Base-by-base conservation (phyloP, 371 early-diverging fungal species). In the Spraguea lophii region DNA sequence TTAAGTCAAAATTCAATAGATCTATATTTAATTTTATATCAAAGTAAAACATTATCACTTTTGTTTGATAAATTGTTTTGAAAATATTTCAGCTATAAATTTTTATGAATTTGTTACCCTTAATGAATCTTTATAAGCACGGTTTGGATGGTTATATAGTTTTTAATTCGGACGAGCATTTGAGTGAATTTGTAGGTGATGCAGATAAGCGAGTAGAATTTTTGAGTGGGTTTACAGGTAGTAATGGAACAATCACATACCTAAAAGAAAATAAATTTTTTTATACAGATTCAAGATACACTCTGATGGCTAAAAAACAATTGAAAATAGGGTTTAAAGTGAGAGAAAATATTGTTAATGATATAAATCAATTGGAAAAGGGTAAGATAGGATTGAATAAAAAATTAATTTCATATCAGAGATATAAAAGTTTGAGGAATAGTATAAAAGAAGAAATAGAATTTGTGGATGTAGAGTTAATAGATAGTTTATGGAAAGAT, bases 211-310 rank as follows among this genome's bases (percentile, higher is more conserved):
- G 93, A 38, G 79, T 94, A n/a, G 75, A 74, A 17, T 88, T 77
- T 75, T 86, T 97, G 62, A 83, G 85, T 0, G 89, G 89, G 21
- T 97, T 97, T 64, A 85, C 82, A 49, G 98, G 95, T 10, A 88
- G 90, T 9, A 89, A 92, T 27, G 92, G 84, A 68, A 73, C 76
- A 44, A 83, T 83, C 2, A 74, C 88, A 35, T 78, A 85, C 17
- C 76, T 81, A 9, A 39, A 60, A 17, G 73, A 76, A 16, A 53
- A 73, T 20, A 82, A 82, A 19, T 79, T 80, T 7, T 72, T 91
- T 42, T 90, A 87, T 71, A 95, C 97, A 7, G 98, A 94, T 66
- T 89, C 90, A 1, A 75, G 95, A 39, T 97, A 94, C 76, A 93
- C 84, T 71, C 68, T 94, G 52, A 94, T 93, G 73, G 94, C 93